Base-by-base conservation (phyloP, 2,329 filamentous ascomycete genomes). In the Gaeumannomyces tritici region DNA sequence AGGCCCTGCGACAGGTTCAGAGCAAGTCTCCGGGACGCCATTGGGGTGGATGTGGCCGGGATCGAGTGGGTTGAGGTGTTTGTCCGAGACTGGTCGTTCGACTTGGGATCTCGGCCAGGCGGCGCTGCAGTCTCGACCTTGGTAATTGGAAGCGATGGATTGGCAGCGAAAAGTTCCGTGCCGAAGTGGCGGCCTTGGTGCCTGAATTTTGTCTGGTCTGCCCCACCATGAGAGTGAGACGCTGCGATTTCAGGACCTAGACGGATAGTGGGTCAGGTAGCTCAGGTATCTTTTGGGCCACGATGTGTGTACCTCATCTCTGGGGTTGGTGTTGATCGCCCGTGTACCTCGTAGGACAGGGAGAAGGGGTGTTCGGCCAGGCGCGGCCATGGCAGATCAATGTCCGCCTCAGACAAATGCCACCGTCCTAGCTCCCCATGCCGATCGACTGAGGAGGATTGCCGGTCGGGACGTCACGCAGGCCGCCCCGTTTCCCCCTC, bases 1-100 rank as follows among this genome's bases (percentile, higher is more conserved):
- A 96, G 83, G 80, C 90, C 89, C 82, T 91, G 88, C 79, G 91
- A 86, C 75, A 98, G 87, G 83, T 93, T 96, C 80, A 96, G 86
- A 83, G 93, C 93, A 82, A 98, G 87, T 88, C 92, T 90, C 86
- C 93, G 87, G 80, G 93, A 96, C 83, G 93, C 93, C 93, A 98
- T 97, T 78, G 78, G 74, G 76, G 76, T 77, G 74, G 75, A 77
- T 80, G 77, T 76, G 75, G 75, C 77, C 74, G 75, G 77, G 77
- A 76, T 74, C 33, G 55, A 31, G 56, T 72, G 73, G 73, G 74
- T 75, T 83, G 81, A 82, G 81, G 78, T 79, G 83, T 62, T 65
- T 65, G 62, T 65, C 60, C 33, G 76, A 76, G 77, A 75, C 24
- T 29, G 24, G 24, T 56, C 55, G 59, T 29, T 61, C 42, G 51